Base-by-base conservation (phyloP, 2,329 filamentous ascomycete genomes). In the Gremmenia infestans region DNA sequence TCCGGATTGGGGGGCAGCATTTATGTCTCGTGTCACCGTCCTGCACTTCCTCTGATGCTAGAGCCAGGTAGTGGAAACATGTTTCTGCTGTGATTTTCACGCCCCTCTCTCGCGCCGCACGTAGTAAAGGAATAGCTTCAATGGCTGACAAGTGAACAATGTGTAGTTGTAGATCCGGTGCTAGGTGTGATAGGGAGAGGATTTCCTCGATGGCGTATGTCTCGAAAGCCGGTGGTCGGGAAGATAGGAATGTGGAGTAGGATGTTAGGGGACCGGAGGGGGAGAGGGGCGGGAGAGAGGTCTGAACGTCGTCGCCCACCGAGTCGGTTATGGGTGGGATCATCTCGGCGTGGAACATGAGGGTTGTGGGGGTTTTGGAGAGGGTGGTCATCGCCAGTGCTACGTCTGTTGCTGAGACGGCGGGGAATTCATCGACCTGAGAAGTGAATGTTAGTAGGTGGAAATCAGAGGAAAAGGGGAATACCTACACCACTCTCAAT, bases 301-400 rank as follows among this genome's bases (percentile, higher is more conserved):
- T 73, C 66, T 89, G 87, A 4, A 91, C 85, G 25, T 85, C 83
- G 70, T 94, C 90, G 52, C 89, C 88, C 2, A 92, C 88, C 0
- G 89, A 91, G 63, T 84, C 83, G 50, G 88, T 75, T 63, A 92
- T 88, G 17, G 91, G 89, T n/a, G 93, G 91, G 12, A 95, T 86
- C 91, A 97, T 97, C 73, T 99, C 94, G 55, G 94, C 94, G 70
- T 99, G 94, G 76, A 99, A 99, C 93, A 99, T 97, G 66, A 97
- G 84, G 0, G 91, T 96, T 2, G 94, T 97, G 17, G 90, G 81
- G 53, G 86, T 81, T 64, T 90, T 85, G 58, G 89, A 88, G 59
- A 99, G 81, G 48, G 87, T 89, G 32, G 78, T 77, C 82, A 99
- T 92, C 45, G 89, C 92, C 40, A 88, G 81, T 1, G 81, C 78